Conservation (phyloP, 306 rosid genomes). For the Luffa aegyptiaca region DNA sequence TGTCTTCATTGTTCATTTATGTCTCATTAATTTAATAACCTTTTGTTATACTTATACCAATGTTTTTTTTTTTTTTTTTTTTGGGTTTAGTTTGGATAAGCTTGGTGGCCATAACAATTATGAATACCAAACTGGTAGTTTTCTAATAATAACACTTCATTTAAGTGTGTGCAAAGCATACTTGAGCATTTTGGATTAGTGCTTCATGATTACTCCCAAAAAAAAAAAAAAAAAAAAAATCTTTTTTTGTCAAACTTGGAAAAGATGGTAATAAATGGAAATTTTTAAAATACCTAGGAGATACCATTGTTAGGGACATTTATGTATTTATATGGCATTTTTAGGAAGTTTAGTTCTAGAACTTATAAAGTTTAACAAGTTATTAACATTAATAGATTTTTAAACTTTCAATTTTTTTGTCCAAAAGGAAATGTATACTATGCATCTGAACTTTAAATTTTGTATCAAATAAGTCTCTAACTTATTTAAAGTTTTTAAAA, state of each 20-base stretch:
- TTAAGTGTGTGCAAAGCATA: conserved; percentile 5
- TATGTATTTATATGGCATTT: too few species aligned
- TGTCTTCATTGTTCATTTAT: neutral
- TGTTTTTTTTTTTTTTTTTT: neutral
- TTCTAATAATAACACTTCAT: neutral
- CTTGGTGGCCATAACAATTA: neutral
- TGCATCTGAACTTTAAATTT: too few species aligned
- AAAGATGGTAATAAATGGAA: neutral
- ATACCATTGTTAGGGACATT: too few species aligned
- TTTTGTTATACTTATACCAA: neutral
- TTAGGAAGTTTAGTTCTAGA: too few species aligned
- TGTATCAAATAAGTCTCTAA: too few species aligned
- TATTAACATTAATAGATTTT: too few species aligned
- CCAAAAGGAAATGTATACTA: too few species aligned
- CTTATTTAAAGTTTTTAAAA: too few species aligned
- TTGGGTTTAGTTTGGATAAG: neutral
- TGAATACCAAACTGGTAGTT: neutral
- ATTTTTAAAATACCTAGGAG: neutral
- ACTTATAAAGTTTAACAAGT: too few species aligned
- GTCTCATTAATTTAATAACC: neutral
- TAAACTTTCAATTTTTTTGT: too few species aligned
- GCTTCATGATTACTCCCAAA: neutral
- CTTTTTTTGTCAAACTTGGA: neutral
- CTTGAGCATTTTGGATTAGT: conserved; percentile 1
- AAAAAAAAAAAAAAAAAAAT: neutral